Evolutionary conservation across 345 rosid genomes (phyloP).

Genomic region (Syzygium aqueum): DNA sequence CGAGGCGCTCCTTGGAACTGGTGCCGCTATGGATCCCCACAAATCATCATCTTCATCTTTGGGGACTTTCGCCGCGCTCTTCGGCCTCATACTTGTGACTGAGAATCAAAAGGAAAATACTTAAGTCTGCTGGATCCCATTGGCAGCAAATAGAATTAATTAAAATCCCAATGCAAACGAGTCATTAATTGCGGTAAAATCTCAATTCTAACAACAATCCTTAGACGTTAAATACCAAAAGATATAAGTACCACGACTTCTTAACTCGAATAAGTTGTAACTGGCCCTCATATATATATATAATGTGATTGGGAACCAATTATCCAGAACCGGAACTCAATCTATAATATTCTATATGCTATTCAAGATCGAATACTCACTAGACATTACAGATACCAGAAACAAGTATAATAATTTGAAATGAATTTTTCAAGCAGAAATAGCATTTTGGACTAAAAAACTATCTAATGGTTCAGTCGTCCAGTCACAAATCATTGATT

Average conservation of each 20-base stretch:
- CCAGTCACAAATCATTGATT: neutral
- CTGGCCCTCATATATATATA: neutral
- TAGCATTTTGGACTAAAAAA: neutral
- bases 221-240: neutral
- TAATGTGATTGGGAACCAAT: neutral
- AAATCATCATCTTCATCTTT: slow-evolving; percentile 77
- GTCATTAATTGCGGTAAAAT: neutral
- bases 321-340: neutral
- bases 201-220: neutral
- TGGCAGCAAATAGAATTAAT: neutral
- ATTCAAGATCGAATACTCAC: neutral
- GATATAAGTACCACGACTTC: neutral
- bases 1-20: slow-evolving; percentile 59
- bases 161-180: neutral
- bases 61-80: slow-evolving; percentile 28
- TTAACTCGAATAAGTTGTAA: neutral
- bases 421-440: neutral
- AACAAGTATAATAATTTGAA: neutral
- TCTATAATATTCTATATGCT: neutral
- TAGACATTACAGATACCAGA: neutral
- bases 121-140: neutral
- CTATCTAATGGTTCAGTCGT: neutral
- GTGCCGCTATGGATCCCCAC: slow-evolving; percentile 95
- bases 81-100: slow-evolving; percentile 57
- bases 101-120: slow-evolving; percentile 1